Conservation (phyloP, 1,284 basidiomycete genomes). For the Pseudozyma hubeiensis region DNA sequence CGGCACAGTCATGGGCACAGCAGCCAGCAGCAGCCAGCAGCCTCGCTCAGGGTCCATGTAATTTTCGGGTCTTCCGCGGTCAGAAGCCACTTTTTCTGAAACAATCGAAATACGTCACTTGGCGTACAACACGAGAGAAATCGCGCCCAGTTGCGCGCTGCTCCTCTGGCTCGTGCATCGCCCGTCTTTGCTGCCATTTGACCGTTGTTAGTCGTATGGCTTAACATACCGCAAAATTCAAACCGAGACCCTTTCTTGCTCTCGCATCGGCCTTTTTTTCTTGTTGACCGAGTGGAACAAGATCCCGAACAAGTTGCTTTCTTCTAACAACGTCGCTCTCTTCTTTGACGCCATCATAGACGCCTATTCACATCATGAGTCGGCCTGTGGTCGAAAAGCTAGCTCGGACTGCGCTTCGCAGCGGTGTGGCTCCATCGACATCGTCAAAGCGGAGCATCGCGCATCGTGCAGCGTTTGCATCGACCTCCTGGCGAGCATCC, state of each 20-base stretch:
- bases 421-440: neutral
- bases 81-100: too few relatives aligned
- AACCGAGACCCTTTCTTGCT: too few relatives aligned
- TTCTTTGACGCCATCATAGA: neutral
- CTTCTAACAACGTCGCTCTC: neutral
- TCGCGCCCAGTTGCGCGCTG: constrained; percentile 4
- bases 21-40: too few relatives aligned
- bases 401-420: constrained; percentile 19
- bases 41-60: neutral
- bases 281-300: neutral
- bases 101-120: constrained; percentile 20
- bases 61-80: too few relatives aligned
- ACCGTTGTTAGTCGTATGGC: too few relatives aligned
- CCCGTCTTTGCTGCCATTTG: neutral
- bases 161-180: constrained; percentile 16
- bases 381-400: constrained; percentile 5
- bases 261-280: too few relatives aligned
- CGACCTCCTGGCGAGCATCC: constrained; percentile 4
- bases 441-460: neutral
- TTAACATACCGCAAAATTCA: too few relatives aligned
- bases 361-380: constrained; percentile 9
- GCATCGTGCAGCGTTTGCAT: neutral
- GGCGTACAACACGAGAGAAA: constrained; percentile 2
- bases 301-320: neutral
- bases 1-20: too few relatives aligned